Percentiles rank a stretch among this genome's conserved stretches.
Conservation (phyloP, 371 early-diverging fungal genomes). For the Zychaea mexicana region DNA sequence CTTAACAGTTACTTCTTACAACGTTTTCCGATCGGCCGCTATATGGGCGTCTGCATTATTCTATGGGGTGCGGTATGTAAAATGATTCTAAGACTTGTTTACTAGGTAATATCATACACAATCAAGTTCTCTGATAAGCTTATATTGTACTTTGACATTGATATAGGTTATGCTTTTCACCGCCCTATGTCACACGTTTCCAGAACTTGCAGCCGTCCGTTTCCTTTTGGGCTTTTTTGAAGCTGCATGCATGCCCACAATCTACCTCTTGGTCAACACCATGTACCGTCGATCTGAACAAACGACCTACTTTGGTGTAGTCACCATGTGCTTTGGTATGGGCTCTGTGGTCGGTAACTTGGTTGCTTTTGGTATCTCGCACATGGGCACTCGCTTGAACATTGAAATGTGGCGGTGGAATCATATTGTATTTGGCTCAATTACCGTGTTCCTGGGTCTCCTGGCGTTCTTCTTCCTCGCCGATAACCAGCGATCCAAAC, state of each 20-base stretch:
- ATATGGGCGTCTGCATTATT: constrained; percentile 22
- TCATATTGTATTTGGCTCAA: constrained; percentile 36
- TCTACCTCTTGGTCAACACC: constrained; percentile 28
- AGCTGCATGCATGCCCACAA: constrained; percentile 30
- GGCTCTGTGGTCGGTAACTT: constrained; percentile 30
- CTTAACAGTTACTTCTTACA: constrained; percentile 23
- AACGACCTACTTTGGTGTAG: constrained; percentile 21
- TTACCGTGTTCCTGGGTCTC: constrained; percentile 31
- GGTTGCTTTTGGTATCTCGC: constrained; percentile 29
- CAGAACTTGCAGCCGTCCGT: constrained; percentile 24
- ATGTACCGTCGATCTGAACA: constrained; percentile 41
- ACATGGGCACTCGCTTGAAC: constrained; percentile 25
- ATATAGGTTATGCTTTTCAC: constrained; percentile 20
- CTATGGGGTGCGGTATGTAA: constrained; percentile 29
- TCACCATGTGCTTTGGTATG: constrained; percentile 23
- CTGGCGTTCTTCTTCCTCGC: constrained; percentile 29
- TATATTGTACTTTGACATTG: constrained; percentile 18
- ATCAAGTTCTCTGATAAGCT: neutral
- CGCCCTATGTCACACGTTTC: constrained; percentile 24
- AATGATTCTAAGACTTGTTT: constrained; percentile 21
- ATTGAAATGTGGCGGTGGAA: constrained; percentile 32
- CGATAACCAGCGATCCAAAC: constrained; percentile 27
- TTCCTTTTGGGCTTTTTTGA: constrained; percentile 41
- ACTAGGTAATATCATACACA: neutral
- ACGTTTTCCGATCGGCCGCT: constrained; percentile 21